A percentile compares a stretch with the other conserved stretches of the same genome.
phyloP scores from a whole-genome alignment of 2,329 filamentous ascomycete genomes.

The Xylariales sp. region DNA sequence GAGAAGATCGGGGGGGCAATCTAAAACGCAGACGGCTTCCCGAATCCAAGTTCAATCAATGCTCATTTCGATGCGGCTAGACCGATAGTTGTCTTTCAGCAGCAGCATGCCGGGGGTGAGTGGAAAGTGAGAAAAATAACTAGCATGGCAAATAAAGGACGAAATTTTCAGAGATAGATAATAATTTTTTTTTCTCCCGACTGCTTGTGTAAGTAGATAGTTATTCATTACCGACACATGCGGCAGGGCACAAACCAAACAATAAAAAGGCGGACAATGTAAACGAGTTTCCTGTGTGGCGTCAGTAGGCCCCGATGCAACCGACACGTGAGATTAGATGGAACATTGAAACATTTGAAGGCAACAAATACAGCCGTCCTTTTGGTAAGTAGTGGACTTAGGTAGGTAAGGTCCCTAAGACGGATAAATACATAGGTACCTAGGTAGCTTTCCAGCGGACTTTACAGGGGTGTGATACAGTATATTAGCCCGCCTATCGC shows the following conservation, averaged over 20 bases:
- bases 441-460: not conserved
- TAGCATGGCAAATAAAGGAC: constrained; percentile 7
- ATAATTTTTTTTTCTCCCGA: too few species aligned
- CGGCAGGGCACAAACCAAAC: constrained; percentile 11
- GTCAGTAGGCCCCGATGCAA: constrained; percentile 15
- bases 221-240: not conserved
- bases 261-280: constrained; percentile 12
- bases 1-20: constrained; percentile 18
- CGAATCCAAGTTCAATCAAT: constrained; percentile 11
- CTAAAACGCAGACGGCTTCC: constrained; percentile 26
- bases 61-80: constrained; percentile 12
- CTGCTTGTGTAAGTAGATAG: not conserved
- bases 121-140: not conserved
- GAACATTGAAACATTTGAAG: constrained; percentile 2
- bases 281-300: constrained; percentile 10
- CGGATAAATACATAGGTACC: too few species aligned
- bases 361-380: constrained; percentile 18
- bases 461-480: not conserved
- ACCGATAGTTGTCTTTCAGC: not conserved
- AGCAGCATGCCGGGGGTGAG: constrained; percentile 1
- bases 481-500: too few species aligned
- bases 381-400: not conserved
- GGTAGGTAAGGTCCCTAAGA: not conserved
- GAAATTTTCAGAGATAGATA: not conserved
- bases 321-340: constrained; percentile 20